Conservation (phyloP, 192 early-diverging fungal species). For the Chytriomyces sp. region DNA sequence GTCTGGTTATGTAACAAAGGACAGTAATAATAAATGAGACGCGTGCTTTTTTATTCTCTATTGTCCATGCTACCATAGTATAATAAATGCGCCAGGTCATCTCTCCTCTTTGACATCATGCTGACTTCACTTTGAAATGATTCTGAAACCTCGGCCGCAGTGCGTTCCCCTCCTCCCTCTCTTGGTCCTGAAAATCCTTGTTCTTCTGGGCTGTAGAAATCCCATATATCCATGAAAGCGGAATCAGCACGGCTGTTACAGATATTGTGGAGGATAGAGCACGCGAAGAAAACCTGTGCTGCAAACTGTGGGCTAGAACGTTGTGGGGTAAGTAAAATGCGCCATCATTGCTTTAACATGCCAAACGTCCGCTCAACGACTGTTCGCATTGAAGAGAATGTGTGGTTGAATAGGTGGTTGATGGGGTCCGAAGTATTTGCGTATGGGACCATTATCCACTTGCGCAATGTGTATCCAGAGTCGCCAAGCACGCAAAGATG, state of each 20-base stretch:
- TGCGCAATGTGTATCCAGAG: not conserved
- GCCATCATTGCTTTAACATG: not conserved
- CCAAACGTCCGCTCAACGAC: slow-evolving; percentile 12
- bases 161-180: too few species aligned
- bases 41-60: too few species aligned
- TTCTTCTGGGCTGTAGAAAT: not conserved
- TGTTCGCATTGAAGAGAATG: not conserved
- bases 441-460: slow-evolving; percentile 9
- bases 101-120: too few species aligned
- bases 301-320: slow-evolving; percentile 1
- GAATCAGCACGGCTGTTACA: slow-evolving; percentile 1
- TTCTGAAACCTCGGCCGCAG: too few species aligned
- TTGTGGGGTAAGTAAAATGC: slow-evolving; percentile 1
- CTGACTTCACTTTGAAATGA: too few species aligned
- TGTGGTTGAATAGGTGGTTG: not conserved
- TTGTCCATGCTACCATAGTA: too few species aligned
- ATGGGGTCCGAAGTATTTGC: not conserved
- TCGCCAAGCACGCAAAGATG: slow-evolving; percentile 5
- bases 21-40: too few species aligned
- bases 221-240: not conserved
- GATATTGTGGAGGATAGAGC: slow-evolving; percentile 12
- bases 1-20: too few species aligned
- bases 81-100: too few species aligned
- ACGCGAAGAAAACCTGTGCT: not conserved
- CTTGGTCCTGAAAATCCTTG: too few species aligned